These are phyloP conservation scores for Ensete ventricosum DNA, from an alignment of 176 grass and related monocot genomes.

Conservation along the genomic window DNA sequence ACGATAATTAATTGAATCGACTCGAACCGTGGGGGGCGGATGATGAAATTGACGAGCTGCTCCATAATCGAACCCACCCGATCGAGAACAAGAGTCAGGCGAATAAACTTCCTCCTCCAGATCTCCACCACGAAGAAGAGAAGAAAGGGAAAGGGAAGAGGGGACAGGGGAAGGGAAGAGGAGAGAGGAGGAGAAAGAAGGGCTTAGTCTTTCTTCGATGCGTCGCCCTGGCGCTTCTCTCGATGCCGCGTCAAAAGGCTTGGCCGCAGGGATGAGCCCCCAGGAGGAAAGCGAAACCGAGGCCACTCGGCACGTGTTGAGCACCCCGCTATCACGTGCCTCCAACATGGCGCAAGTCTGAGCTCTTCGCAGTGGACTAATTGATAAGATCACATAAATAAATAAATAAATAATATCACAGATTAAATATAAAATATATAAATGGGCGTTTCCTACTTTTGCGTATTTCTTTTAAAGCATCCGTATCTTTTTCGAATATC, in stretches of 20 bases:
- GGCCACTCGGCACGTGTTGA: neutral
- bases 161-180: neutral
- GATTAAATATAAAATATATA: too few species aligned
- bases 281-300: neutral
- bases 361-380: too few species aligned
- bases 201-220: neutral
- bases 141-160: neutral
- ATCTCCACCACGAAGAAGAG: neutral
- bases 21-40: conserved; percentile 78
- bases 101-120: neutral
- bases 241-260: neutral
- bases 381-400: too few species aligned
- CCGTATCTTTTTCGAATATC: too few species aligned
- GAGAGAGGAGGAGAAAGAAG: neutral
- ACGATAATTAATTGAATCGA: conserved; percentile 3
- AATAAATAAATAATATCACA: too few species aligned
- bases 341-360: too few species aligned
- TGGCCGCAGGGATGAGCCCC: neutral
- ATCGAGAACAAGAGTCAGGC: neutral
- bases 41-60: conserved; percentile 99
- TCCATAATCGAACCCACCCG: conserved; percentile 35
- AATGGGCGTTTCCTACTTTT: too few species aligned
- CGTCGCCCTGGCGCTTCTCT: neutral
- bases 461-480: too few species aligned
- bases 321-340: neutral